Evolutionary conservation across 2,329 filamentous ascomycete species (phyloP).

Genomic region (Aspergillus sp.): DNA sequence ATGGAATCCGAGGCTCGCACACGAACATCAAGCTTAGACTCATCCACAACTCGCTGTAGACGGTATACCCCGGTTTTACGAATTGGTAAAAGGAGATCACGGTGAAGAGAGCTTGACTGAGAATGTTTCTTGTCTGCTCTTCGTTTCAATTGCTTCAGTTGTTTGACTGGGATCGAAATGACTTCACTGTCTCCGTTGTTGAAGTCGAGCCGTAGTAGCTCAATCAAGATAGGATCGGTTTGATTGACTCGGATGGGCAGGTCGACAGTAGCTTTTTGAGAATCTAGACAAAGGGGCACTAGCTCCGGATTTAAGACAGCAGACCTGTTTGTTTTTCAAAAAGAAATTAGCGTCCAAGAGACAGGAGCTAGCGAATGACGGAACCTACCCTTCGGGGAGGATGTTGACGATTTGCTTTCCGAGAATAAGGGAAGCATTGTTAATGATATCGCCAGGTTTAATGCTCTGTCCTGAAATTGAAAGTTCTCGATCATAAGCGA

Average conservation of each 20-base stretch:
- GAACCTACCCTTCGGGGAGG: constrained; percentile 76
- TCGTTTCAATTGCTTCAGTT: constrained; percentile 73
- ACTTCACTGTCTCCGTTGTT: constrained; percentile 78
- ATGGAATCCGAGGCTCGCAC: constrained; percentile 73
- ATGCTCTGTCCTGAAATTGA: constrained; percentile 92
- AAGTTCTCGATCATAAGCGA: constrained; percentile 88
- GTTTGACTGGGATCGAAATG: constrained; percentile 70
- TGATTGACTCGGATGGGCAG: constrained; percentile 93
- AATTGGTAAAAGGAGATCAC: constrained; percentile 69
- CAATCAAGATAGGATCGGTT: constrained; percentile 82
- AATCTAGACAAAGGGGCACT: constrained; percentile 77
- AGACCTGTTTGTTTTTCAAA: constrained; percentile 53
- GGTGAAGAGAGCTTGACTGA: constrained; percentile 54
- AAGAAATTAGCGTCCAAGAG: constrained; percentile 25
- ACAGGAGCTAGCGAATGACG: not conserved
- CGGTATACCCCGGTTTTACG: constrained; percentile 89
- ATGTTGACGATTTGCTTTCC: constrained; percentile 98
- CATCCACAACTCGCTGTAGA: constrained; percentile 80
- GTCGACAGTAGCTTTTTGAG: constrained; percentile 58
- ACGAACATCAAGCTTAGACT: constrained; percentile 91
- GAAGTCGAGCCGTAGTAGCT: constrained; percentile 83
- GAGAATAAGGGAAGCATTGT: constrained; percentile 90
- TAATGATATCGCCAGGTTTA: constrained; percentile 80
- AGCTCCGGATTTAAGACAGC: constrained; percentile 82
- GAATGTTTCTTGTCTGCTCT: constrained; percentile 61